Percentiles rank a stretch among this genome's conserved stretches.
Evolutionary conservation across 2,329 filamentous ascomycete species (phyloP).

Genomic region (Aspergillus sp.): DNA sequence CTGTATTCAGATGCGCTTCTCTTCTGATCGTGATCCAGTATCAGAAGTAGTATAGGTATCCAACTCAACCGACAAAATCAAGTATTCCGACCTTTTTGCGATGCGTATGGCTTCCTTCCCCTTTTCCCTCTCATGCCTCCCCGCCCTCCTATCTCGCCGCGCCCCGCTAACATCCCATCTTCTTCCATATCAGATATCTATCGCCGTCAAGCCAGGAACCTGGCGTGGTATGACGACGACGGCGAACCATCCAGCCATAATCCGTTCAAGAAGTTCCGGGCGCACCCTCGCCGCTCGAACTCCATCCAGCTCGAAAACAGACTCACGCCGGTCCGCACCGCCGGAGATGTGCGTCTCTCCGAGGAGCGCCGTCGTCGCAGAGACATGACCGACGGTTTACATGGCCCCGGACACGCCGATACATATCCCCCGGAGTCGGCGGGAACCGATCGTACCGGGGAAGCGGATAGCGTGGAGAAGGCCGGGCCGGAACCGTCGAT

Average conservation of each 20-base stretch:
- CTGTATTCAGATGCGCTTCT: neutral
- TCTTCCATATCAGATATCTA: slow-evolving; percentile 35
- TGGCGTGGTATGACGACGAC: slow-evolving; percentile 44
- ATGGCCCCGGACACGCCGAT: slow-evolving; percentile 23
- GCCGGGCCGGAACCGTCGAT: slow-evolving; percentile 23
- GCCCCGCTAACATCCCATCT: slow-evolving; percentile 2
- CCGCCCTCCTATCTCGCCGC: neutral
- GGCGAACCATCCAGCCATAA: slow-evolving; percentile 38
- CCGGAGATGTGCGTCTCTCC: slow-evolving; percentile 23
- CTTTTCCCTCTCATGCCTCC: neutral
- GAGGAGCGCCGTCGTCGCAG: slow-evolving; percentile 23
- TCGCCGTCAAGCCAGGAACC: slow-evolving; percentile 35
- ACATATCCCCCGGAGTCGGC: slow-evolving; percentile 27
- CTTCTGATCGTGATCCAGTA: neutral
- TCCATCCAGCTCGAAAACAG: slow-evolving; percentile 33
- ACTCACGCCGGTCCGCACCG: slow-evolving; percentile 20
- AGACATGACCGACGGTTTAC: slow-evolving; percentile 26
- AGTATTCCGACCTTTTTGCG: neutral
- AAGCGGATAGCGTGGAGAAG: slow-evolving; percentile 14
- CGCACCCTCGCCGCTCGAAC: slow-evolving; percentile 25
- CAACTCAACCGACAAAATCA: neutral
- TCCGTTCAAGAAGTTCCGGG: slow-evolving; percentile 42
- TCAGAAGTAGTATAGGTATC: neutral
- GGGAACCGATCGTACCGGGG: slow-evolving; percentile 19
- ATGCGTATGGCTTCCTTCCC: slow-evolving; percentile 4